phyloP scores from a whole-genome alignment of 768 basidiomycete genomes.

The Leccinum olivaceopallidum region DNA sequence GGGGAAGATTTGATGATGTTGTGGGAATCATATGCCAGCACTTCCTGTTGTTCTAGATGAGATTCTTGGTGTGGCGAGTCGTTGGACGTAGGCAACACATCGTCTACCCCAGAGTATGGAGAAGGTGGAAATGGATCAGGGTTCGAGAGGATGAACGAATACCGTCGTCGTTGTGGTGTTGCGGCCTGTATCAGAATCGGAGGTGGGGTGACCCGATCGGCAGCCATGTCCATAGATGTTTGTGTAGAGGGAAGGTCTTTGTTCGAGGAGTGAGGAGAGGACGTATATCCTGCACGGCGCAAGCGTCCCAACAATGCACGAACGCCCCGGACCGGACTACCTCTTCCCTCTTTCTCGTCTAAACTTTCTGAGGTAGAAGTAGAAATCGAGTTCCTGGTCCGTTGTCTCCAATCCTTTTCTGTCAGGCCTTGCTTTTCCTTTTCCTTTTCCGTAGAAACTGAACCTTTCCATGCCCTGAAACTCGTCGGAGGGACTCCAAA shows the following conservation, averaged over 20 bases:
- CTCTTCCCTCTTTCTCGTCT: conserved; percentile 25
- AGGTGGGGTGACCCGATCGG: conserved; percentile 12
- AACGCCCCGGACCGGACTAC: conserved; percentile 25
- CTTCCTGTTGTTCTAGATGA: conserved; percentile 1
- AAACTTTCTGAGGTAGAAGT: conserved; percentile 19
- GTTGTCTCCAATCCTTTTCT: conserved; percentile 17
- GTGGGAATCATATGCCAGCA: background rate
- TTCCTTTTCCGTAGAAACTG: conserved; percentile 18
- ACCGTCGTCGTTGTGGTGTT: conserved; percentile 23
- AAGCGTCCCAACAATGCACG: conserved; percentile 31
- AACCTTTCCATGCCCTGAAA: conserved; percentile 28
- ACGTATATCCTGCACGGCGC: conserved; percentile 26
- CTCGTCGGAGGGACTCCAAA: conserved; percentile 31
- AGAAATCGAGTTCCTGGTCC: conserved; percentile 17
- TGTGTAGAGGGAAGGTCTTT: conserved; percentile 22
- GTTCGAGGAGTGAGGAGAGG: conserved; percentile 30
- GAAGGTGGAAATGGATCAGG: conserved; percentile 30
- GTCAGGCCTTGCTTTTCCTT: conserved; percentile 12
- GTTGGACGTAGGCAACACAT: background rate
- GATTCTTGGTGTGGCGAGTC: background rate
- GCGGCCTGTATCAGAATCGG: conserved; percentile 16
- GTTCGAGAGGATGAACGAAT: conserved; percentile 34
- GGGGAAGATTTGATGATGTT: background rate
- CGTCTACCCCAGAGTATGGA: conserved; percentile 12
- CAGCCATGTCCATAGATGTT: conserved; percentile 9